Conservation (phyloP, 306 rosid species). For the Lupinus albus region DNA sequence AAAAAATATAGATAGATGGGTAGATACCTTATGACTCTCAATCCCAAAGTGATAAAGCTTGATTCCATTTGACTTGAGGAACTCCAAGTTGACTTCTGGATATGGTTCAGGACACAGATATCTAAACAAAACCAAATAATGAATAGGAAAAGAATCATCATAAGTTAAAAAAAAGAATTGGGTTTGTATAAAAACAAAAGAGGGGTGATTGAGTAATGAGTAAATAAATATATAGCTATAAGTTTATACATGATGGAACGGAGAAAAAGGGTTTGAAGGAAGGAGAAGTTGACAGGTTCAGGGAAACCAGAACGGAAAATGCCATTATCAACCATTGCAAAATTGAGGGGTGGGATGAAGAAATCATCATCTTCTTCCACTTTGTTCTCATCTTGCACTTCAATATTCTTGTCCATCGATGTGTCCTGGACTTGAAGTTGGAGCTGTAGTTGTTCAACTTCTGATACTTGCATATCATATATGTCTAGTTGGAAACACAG, state of each 20-base stretch:
- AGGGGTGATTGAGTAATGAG: too few species aligned
- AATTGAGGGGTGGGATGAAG: constrained; percentile 88
- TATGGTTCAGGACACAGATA: constrained; percentile 96
- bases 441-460: constrained; percentile 19
- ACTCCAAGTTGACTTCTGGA: constrained; percentile 79
- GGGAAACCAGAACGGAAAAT: constrained; percentile 98
- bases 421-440: constrained; percentile 27
- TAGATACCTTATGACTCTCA: constrained; percentile 84
- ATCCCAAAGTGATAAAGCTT: constrained; percentile 89
- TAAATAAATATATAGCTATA: too few species aligned
- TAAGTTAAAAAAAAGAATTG: too few species aligned
- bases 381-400: too few species aligned
- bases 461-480: constrained; percentile 69
- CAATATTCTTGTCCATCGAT: constrained; percentile 58
- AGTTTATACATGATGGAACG: constrained; percentile 76
- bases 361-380: constrained; percentile 56
- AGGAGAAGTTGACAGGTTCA: constrained; percentile 77
- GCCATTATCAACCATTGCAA: constrained; percentile 90
- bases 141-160: too few species aligned
- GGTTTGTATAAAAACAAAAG: too few species aligned
- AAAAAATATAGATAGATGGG: neutral
- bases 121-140: constrained; percentile 40
- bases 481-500: neutral
- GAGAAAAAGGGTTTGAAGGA: constrained; percentile 80
- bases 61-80: constrained; percentile 83